Evolutionary conservation across 2,329 filamentous ascomycete species (phyloP).

Genomic region (Fusarium robinianum): DNA sequence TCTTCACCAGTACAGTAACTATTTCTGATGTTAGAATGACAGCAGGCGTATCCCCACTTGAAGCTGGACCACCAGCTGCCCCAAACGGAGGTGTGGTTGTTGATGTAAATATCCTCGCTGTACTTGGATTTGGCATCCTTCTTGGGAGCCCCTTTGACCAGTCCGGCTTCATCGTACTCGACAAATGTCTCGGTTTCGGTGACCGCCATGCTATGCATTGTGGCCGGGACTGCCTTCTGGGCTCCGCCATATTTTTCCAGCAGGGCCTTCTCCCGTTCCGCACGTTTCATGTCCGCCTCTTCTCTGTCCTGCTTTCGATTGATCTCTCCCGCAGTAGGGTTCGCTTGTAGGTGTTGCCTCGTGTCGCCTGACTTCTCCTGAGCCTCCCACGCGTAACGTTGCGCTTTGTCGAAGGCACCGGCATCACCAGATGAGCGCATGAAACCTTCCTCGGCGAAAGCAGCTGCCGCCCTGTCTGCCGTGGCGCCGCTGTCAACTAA

Average conservation of each 20-base stretch:
- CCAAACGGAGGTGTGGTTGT: constrained; percentile 93
- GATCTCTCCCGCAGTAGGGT: constrained; percentile 90
- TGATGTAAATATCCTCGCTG: constrained; percentile 80
- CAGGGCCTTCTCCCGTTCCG: constrained; percentile 70
- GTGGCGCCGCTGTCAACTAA: constrained; percentile 86
- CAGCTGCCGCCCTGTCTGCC: constrained; percentile 75
- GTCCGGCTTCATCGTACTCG: constrained; percentile 90
- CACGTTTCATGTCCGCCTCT: constrained; percentile 70
- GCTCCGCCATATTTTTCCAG: constrained; percentile 82
- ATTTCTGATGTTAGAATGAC: constrained; percentile 91
- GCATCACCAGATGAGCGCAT: constrained; percentile 88
- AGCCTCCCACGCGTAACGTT: constrained; percentile 91
- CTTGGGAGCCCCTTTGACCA: constrained; percentile 85
- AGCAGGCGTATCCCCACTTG: constrained; percentile 95
- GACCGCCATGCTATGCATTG: constrained; percentile 68
- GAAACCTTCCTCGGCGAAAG: constrained; percentile 93
- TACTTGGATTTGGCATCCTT: constrained; percentile 86
- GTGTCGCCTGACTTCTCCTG: constrained; percentile 82
- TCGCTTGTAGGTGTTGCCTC: constrained; percentile 88
- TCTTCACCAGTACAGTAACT: constrained; percentile 96
- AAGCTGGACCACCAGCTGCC: constrained; percentile 98
- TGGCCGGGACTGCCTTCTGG: constrained; percentile 58
- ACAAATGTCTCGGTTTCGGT: constrained; percentile 85
- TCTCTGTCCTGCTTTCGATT: constrained; percentile 78
- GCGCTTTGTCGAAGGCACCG: constrained; percentile 86